Conservation (phyloP, 2,329 filamentous ascomycete genomes). For the Ophiostoma angusticollis region DNA sequence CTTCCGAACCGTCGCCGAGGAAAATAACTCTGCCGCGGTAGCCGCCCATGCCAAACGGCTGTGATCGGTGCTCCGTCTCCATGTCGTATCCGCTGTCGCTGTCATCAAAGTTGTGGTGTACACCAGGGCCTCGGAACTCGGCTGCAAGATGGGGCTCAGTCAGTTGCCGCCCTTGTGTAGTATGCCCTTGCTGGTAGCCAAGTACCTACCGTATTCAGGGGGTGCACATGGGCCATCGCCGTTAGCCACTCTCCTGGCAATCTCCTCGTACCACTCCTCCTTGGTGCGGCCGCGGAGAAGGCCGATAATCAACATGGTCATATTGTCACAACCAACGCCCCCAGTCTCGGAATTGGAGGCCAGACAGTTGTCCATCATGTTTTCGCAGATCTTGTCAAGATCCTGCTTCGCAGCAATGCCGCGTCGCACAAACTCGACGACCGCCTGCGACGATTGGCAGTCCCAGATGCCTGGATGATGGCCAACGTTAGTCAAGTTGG, state of each 20-base stretch:
- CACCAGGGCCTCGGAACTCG: conserved; percentile 72
- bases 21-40: conserved; percentile 83
- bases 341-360: conserved; percentile 96
- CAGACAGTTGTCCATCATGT: conserved; percentile 99
- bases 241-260: conserved; percentile 85
- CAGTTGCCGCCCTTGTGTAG: neutral
- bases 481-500: conserved; percentile 4
- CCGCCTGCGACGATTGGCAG: conserved; percentile 95
- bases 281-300: conserved; percentile 84
- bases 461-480: conserved; percentile 79
- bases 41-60: conserved; percentile 53
- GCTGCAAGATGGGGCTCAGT: conserved; percentile 36
- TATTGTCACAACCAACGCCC: conserved; percentile 97
- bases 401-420: conserved; percentile 96
- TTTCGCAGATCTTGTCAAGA: conserved; percentile 90
- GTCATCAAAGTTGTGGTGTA: conserved; percentile 73
- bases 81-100: conserved; percentile 66
- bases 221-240: conserved; percentile 97
- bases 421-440: conserved; percentile 90
- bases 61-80: conserved; percentile 53
- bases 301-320: conserved; percentile 91
- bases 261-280: conserved; percentile 96
- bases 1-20: conserved; percentile 87
- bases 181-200: neutral
- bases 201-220: conserved; percentile 94